phyloP scores from a whole-genome alignment of 2,329 filamentous ascomycete species.

The Ceratocystis cubensis region DNA sequence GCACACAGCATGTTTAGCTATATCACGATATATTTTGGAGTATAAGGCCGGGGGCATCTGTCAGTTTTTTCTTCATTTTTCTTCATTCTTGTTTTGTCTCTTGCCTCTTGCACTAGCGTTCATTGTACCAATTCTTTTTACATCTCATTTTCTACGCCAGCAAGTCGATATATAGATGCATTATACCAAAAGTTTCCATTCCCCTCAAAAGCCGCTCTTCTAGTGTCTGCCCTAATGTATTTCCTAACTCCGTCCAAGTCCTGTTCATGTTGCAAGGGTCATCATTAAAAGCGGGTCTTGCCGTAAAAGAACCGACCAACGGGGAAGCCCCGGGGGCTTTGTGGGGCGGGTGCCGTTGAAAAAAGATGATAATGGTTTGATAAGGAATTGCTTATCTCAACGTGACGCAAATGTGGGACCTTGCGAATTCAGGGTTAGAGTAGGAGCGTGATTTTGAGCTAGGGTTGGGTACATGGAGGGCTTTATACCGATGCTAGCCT shows the following conservation, averaged over 20 bases:
- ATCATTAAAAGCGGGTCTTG: background rate
- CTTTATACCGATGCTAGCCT: background rate
- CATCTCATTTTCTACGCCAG: background rate
- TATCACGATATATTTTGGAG: background rate
- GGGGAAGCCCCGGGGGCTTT: conserved; percentile 1
- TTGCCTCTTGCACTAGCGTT: background rate
- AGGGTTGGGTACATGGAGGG: background rate
- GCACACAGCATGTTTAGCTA: background rate
- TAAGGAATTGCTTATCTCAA: background rate
- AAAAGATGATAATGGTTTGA: background rate
- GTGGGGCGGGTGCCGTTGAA: background rate
- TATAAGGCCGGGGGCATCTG: background rate
- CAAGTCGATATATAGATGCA: background rate
- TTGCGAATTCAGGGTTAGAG: too few species aligned
- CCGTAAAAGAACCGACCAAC: conserved; percentile 3
- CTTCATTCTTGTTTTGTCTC: background rate
- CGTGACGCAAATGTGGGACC: background rate
- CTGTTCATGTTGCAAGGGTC: background rate
- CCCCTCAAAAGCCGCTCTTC: background rate
- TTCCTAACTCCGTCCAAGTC: background rate
- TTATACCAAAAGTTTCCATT: background rate
- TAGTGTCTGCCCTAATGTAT: background rate
- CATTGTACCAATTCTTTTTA: background rate
- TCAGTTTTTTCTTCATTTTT: background rate
- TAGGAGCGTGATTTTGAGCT: background rate